A percentile compares a stretch with the other conserved stretches of the same genome.
phyloP scores from a whole-genome alignment of 2,329 filamentous ascomycete genomes.

The Plectosphaerella cucumerina region DNA sequence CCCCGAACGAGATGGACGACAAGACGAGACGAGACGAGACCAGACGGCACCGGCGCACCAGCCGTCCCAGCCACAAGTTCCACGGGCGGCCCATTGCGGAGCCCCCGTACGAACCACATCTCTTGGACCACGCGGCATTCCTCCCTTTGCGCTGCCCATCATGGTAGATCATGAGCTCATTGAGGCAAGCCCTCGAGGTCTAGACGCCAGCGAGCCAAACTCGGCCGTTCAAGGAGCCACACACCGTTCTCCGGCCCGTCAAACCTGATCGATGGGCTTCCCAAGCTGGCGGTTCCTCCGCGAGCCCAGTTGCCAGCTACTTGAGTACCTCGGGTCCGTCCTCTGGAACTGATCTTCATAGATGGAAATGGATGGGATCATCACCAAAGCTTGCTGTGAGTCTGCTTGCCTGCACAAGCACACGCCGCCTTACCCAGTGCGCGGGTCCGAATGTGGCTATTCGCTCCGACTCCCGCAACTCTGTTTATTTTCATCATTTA shows the following conservation, averaged over 20 bases:
- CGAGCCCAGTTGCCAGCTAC: no score
- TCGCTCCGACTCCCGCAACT: neutral
- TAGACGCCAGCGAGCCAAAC: neutral
- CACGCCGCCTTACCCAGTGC: no score
- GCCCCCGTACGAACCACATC: neutral
- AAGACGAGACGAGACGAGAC: no score
- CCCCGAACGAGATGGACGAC: no score
- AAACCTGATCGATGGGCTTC: neutral
- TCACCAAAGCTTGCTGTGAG: no score
- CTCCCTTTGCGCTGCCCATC: neutral
- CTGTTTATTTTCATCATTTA: neutral
- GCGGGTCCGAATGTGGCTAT: neutral
- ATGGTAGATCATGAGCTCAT: neutral
- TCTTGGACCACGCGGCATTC: neutral
- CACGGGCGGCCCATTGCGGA: neutral
- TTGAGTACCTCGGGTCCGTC: no score
- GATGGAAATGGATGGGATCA: no score
- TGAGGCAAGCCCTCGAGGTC: neutral
- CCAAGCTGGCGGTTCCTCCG: neutral
- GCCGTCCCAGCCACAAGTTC: neutral
- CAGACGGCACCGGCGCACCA: no score
- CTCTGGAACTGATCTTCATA: no score
- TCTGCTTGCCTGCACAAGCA: no score
- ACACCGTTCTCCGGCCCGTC: neutral
- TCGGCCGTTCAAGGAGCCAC: no score